Percentiles rank a stretch among this genome's conserved stretches.
These are phyloP conservation scores for Adansonia gregorii DNA, from an alignment of 441 rosid genomes.

Conservation along the genomic window DNA sequence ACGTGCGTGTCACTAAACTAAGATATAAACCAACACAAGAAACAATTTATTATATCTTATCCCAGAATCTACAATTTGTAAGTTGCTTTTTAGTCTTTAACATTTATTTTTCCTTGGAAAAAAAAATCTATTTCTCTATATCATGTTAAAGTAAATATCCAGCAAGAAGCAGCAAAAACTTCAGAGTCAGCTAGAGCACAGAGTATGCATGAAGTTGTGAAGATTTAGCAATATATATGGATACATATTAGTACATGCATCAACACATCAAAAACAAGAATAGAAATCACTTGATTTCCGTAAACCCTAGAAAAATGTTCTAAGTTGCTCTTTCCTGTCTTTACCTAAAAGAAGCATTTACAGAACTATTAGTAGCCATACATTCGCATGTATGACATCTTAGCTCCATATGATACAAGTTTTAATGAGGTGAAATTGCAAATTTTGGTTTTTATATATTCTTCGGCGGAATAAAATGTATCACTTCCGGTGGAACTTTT, in stretches of 20 bases:
- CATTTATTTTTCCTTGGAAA: not conserved
- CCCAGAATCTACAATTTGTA: not conserved
- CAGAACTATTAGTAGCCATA: slow-evolving; percentile 28
- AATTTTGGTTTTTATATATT: slow-evolving; percentile 78
- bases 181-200: slow-evolving; percentile 5
- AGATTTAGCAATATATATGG: not conserved
- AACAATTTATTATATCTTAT: not conserved
- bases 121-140: not conserved
- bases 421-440: slow-evolving; percentile 31
- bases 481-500: slow-evolving; percentile 96
- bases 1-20: slow-evolving; percentile 4
- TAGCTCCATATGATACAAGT: slow-evolving; percentile 18
- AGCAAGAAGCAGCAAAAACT: not conserved
- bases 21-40: not conserved
- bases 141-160: not conserved
- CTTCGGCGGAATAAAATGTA: slow-evolving; percentile 91
- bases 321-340: slow-evolving; percentile 89
- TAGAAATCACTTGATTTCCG: slow-evolving; percentile 83
- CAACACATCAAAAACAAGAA: slow-evolving; percentile 17
- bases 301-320: slow-evolving; percentile 93
- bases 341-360: slow-evolving; percentile 52
- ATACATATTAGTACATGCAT: not conserved
- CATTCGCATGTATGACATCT: slow-evolving; percentile 21
- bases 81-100: not conserved
- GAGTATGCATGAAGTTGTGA: not conserved